Percentiles rank a stretch among this genome's conserved stretches.
These are phyloP conservation scores for Suhomyces sp. DNA, from an alignment of 805 yeast genomes.

Conservation along the genomic window DNA sequence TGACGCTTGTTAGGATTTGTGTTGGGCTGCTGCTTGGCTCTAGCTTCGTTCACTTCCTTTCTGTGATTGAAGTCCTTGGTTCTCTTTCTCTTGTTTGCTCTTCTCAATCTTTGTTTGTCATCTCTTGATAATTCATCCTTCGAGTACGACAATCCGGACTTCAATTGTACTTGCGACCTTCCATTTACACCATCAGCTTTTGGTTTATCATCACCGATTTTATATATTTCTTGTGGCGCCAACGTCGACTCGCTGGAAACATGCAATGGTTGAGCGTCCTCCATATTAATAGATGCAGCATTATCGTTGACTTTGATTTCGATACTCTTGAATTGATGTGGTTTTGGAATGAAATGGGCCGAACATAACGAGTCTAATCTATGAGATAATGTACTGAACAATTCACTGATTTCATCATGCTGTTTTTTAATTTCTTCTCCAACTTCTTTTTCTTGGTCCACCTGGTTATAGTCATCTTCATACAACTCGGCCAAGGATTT, in stretches of 20 bases:
- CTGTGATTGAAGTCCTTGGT: slow-evolving; percentile 48
- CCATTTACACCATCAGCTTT: slow-evolving; percentile 30
- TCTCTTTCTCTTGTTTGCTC: slow-evolving; percentile 81
- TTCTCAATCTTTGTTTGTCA: slow-evolving; percentile 81
- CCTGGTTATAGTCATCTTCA: slow-evolving; percentile 72
- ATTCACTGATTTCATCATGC: slow-evolving; percentile 71
- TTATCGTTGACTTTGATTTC: slow-evolving; percentile 65
- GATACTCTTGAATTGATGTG: slow-evolving; percentile 66
- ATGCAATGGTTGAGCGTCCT: slow-evolving; percentile 92
- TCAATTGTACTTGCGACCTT: slow-evolving; percentile 58
- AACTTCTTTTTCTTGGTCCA: slow-evolving; percentile 44
- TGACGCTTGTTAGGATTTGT: slow-evolving; percentile 43
- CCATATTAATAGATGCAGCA: slow-evolving; percentile 84
- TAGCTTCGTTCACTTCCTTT: slow-evolving; percentile 25
- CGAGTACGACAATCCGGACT: slow-evolving; percentile 76
- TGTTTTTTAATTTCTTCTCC: slow-evolving; percentile 65
- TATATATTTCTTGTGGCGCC: slow-evolving; percentile 94
- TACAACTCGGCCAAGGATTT: slow-evolving; percentile 90
- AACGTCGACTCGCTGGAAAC: slow-evolving; percentile 68
- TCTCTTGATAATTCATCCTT: slow-evolving; percentile 80
- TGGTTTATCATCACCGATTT: slow-evolving; percentile 41
- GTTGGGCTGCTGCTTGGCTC: slow-evolving; percentile 23
- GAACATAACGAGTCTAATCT: slow-evolving; percentile 86
- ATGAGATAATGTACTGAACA: slow-evolving; percentile 61
- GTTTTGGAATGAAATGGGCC: slow-evolving; percentile 93